Evolutionary conservation across 805 yeast species (phyloP), one percentile per base, ranked within the genome.

Genomic region (Ogataea thermomethanolica): DNA sequence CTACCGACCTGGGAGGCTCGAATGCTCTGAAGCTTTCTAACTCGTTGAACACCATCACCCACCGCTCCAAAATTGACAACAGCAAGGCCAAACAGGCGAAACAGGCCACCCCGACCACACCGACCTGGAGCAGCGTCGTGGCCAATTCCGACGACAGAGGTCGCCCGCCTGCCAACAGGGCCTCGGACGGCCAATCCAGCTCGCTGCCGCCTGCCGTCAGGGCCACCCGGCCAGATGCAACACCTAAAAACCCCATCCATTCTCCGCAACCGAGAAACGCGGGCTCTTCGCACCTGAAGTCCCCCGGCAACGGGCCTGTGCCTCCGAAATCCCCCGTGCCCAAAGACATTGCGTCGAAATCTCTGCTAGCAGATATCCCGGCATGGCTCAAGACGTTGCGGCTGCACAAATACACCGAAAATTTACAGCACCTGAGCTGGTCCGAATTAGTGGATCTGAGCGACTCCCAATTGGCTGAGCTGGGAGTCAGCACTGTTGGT

Each of bases 401-500:
- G 49, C 71, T 93, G 55, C 99, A 93, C 70, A 93, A 93, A 64
- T 93, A 93, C 66, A 90, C 98, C 1, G 89, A 81, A 25, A 84
- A 84, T 43, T 71, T 93, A 48, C 78, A 82, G 53, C 80, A 78
- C 46, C 70, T 82, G 48, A 70, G 74, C 20, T 93, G 99, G 98
- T 69, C 73, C 47, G 85, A 83, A 32, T 71, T 93, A 67, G 74
- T 93, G 44, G 76, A 77, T 49, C 68, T 85, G 49, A 70, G 70
- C 44, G 96, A 91, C 58, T 73, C 65, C 4, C 76, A 79, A 43
- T 70, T 93, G 54, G 88, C 82, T 49, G 72, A 71, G 3, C 71
- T 79, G 43, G 99, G 99, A 6, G 96, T 93, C 29, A 76, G 80
- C 50, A 97, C 99, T 0, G 71, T 93, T 50, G 99, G 99, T 6